phyloP scores from a whole-genome alignment of 495 filamentous ascomycete species.

The Entonaema liquescens region DNA sequence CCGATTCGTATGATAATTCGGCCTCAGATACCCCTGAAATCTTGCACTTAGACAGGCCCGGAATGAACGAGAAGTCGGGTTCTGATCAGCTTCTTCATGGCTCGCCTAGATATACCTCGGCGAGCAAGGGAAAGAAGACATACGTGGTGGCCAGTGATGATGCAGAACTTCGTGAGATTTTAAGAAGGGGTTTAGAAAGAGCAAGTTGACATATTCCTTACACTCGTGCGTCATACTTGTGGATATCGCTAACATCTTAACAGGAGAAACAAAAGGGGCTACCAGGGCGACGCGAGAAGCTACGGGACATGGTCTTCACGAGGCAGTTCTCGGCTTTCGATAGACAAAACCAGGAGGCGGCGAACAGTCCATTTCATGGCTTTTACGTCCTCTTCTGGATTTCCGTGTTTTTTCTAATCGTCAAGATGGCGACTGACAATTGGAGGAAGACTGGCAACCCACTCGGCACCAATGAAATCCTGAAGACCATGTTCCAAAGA shows the following conservation, averaged over 20 bases:
- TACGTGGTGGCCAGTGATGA: constrained; percentile 68
- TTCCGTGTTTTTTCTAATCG: constrained; percentile 65
- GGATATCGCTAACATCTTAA: constrained; percentile 4
- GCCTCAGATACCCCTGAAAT: constrained; percentile 32
- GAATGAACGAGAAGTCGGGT: constrained; percentile 9
- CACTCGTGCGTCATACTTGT: not conserved
- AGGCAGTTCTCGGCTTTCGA: constrained; percentile 76
- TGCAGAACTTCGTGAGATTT: constrained; percentile 61
- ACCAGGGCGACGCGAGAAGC: constrained; percentile 55
- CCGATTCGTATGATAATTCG: constrained; percentile 40
- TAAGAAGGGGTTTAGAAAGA: constrained; percentile 57
- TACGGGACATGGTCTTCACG: constrained; percentile 74
- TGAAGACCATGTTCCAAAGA: constrained; percentile 70
- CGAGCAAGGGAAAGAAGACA: constrained; percentile 24
- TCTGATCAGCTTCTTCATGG: constrained; percentile 19
- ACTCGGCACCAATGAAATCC: constrained; percentile 73
- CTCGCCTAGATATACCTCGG: constrained; percentile 8
- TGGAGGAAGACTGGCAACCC: constrained; percentile 67
- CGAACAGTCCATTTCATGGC: constrained; percentile 71
- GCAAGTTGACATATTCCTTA: constrained; percentile 18
- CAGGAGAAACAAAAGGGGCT: constrained; percentile 42
- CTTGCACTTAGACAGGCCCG: constrained; percentile 12
- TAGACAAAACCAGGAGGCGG: constrained; percentile 65
- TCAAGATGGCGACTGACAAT: constrained; percentile 71
- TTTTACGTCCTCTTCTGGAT: constrained; percentile 84